Conservation (phyloP, 306 rosid species). For the Cicer yamashitae region DNA sequence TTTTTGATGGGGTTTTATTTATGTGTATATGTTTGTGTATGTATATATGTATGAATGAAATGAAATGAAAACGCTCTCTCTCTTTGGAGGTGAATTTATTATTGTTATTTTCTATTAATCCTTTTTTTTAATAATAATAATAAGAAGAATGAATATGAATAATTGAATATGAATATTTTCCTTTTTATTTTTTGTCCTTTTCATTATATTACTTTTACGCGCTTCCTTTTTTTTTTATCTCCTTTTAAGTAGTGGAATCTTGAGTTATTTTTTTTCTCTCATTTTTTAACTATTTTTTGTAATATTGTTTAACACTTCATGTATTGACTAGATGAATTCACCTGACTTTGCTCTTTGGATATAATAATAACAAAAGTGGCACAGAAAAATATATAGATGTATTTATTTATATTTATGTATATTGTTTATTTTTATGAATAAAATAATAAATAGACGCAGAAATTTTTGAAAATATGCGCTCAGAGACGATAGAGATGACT, state of each 20-base stretch:
- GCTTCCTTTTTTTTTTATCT: conserved; percentile 18
- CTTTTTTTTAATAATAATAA: conserved; percentile 36
- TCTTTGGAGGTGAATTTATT: conserved; percentile 64
- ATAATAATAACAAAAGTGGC: conserved; percentile 54
- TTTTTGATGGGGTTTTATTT: conserved; percentile 64
- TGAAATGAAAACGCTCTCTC: conserved; percentile 38
- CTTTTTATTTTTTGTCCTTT: conserved; percentile 29
- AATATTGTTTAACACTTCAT: conserved; percentile 10
- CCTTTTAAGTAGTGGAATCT: conserved; percentile 67
- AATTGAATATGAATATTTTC: conserved; percentile 7
- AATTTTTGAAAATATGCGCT: conserved; percentile 69
- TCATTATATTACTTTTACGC: conserved; percentile 37
- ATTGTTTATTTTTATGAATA: background rate
- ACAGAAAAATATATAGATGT: conserved; percentile 60
- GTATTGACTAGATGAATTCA: conserved; percentile 35
- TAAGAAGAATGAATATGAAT: background rate
- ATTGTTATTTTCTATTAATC: conserved; percentile 39
- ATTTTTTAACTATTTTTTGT: background rate
- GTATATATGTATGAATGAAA: conserved; percentile 37
- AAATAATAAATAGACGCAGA: conserved; percentile 42
- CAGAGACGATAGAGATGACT: conserved; percentile 67
- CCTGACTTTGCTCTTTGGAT: conserved; percentile 48
- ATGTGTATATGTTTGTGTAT: conserved; percentile 6
- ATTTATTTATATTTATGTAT: conserved; percentile 8
- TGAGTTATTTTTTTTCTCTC: conserved; percentile 11